phyloP scores from a whole-genome alignment of 805 yeast species.

The Ogataea thermomethanolica region DNA sequence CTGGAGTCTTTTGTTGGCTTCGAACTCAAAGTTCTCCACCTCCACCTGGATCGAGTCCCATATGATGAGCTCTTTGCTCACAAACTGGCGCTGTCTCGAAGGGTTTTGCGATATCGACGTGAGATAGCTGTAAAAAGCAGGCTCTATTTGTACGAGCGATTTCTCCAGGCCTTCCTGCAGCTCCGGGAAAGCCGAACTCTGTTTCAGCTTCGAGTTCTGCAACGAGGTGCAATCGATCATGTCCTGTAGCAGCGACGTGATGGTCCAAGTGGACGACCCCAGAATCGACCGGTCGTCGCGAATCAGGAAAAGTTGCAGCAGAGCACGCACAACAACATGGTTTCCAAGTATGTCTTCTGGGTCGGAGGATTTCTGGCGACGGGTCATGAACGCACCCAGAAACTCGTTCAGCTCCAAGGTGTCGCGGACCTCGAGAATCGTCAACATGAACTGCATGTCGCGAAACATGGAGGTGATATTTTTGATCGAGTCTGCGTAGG shows the following conservation, averaged over 20 bases:
- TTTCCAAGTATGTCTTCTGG: slow-evolving; percentile 32
- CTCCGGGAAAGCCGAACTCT: slow-evolving; percentile 14
- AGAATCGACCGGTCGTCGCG: slow-evolving; percentile 59
- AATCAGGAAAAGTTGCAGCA: slow-evolving; percentile 57
- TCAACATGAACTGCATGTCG: slow-evolving; percentile 38
- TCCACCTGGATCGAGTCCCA: slow-evolving; percentile 84
- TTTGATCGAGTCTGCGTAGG: slow-evolving; percentile 16
- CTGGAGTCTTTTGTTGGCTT: slow-evolving; percentile 29
- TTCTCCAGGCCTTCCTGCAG: slow-evolving; percentile 21
- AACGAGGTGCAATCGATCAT: slow-evolving; percentile 21
- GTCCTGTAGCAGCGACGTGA: slow-evolving; percentile 36
- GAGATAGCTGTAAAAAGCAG: slow-evolving; percentile 42
- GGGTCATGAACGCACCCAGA: slow-evolving; percentile 25
- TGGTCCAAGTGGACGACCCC: slow-evolving; percentile 40
- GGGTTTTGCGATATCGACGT: slow-evolving; percentile 59
- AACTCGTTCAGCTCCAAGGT: slow-evolving; percentile 27
- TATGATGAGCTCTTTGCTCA: slow-evolving; percentile 48
- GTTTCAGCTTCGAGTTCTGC: slow-evolving; percentile 22
- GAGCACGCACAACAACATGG: slow-evolving; percentile 56
- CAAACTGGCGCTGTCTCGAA: slow-evolving; percentile 77
- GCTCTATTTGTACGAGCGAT: slow-evolving; percentile 45
- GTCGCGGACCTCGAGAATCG: slow-evolving; percentile 29
- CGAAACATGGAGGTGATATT: slow-evolving; percentile 29
- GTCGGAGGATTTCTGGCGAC: slow-evolving; percentile 23
- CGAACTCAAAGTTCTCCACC: slow-evolving; percentile 60